Percentiles rank a stretch among this genome's conserved stretches.
Evolutionary conservation across 371 early-diverging fungal species (phyloP).

Genomic region (Mucor saturninus): DNA sequence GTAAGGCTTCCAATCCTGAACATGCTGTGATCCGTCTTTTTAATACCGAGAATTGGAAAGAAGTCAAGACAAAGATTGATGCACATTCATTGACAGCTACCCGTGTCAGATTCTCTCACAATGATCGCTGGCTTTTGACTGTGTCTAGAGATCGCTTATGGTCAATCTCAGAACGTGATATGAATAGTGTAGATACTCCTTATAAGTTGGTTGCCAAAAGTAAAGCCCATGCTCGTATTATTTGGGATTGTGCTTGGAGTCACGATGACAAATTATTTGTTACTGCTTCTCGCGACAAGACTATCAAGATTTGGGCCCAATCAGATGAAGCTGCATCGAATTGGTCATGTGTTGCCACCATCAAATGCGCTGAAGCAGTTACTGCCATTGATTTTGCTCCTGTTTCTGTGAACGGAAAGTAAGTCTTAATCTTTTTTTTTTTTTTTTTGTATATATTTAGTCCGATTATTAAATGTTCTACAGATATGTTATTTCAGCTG

Average conservation of each 20-base stretch:
- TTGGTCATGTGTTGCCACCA: conserved; percentile 54
- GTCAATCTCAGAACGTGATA: conserved; percentile 73
- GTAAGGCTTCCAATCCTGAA: conserved; percentile 79
- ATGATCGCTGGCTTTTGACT: conserved; percentile 73
- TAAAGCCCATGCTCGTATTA: conserved; percentile 92
- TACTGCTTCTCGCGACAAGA: conserved; percentile 93
- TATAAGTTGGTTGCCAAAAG: conserved; percentile 64
- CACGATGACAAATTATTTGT: conserved; percentile 81
- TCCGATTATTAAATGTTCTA: conserved; percentile 3
- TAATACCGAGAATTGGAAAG: conserved; percentile 75
- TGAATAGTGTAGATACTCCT: conserved; percentile 48
- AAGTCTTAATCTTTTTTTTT: conserved; percentile 15
- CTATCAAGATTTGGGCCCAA: conserved; percentile 81
- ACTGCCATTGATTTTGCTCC: conserved; percentile 86
- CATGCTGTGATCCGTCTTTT: conserved; percentile 82
- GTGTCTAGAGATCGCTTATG: conserved; percentile 92
- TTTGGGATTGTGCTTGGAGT: conserved; percentile 92
- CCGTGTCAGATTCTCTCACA: conserved; percentile 75
- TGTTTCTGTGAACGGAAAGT: conserved; percentile 37
- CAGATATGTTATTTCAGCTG: conserved; percentile 81
- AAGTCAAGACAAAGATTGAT: conserved; percentile 59
- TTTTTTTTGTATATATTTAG: conserved; percentile 1
- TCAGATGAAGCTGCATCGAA: conserved; percentile 15
- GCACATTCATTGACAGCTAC: conserved; percentile 92
- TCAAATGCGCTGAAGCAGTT: conserved; percentile 76